phyloP scores from a whole-genome alignment of 2,329 filamentous ascomycete species.

The Endothia cerciana region DNA sequence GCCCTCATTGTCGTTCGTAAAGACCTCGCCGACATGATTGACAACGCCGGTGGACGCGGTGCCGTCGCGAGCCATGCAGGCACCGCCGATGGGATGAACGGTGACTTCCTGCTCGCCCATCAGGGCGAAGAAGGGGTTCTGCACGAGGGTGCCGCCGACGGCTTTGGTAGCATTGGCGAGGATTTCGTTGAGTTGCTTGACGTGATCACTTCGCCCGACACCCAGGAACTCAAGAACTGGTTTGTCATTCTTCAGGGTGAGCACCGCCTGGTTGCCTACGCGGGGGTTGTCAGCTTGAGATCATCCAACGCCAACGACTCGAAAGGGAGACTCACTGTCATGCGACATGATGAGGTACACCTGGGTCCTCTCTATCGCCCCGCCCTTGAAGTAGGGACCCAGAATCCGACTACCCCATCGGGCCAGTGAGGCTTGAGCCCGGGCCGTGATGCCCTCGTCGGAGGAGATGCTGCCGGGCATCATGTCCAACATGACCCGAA shows the following conservation, averaged over 20 bases:
- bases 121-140: conserved; percentile 61
- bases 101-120: conserved; percentile 63
- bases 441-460: conserved; percentile 44
- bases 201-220: conserved; percentile 58
- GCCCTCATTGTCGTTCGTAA: conserved; percentile 50
- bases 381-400: conserved; percentile 59
- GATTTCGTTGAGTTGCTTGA: conserved; percentile 55
- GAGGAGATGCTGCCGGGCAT: conserved; percentile 52
- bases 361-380: conserved; percentile 63
- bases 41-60: conserved; percentile 61
- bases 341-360: conserved; percentile 71
- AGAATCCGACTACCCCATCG: conserved; percentile 57
- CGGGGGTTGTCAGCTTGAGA: conserved; percentile 22
- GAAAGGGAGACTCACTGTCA: conserved; percentile 50
- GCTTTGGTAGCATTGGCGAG: conserved; percentile 58
- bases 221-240: conserved; percentile 63
- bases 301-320: too few relatives aligned
- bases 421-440: conserved; percentile 51
- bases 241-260: conserved; percentile 63
- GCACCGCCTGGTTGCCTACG: conserved; percentile 59
- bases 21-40: conserved; percentile 65
- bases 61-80: conserved; percentile 63
- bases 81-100: conserved; percentile 69
- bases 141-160: conserved; percentile 63
- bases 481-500: conserved; percentile 61